Base-by-base conservation (phyloP, 2,329 filamentous ascomycete genomes). In the Cryphonectria naterciae region DNA sequence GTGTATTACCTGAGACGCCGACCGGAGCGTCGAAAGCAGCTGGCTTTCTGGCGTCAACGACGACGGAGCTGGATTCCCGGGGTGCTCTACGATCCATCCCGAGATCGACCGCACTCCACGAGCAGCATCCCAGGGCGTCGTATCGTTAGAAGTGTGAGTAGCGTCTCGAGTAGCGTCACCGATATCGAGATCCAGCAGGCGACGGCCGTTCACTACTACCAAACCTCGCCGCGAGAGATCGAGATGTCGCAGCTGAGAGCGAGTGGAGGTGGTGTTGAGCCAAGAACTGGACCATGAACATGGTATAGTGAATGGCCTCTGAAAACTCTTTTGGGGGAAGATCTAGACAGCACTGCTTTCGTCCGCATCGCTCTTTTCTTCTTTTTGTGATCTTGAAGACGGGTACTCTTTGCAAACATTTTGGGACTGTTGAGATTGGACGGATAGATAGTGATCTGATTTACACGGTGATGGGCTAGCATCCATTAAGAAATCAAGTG, bases 101-200 rank as follows among this genome's bases (percentile, higher is more conserved):
- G 35, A 62, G 35, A 39, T 15, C 2, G 35, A 25, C 25, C 25
- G 19, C 35, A 35, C 19, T 62, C 60, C 10, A 37, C 60, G 19
- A n/a, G n/a, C 60, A 41, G 60, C 19, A 2, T n/a, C 28, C n/a
- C 28, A n/a, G 32, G 58, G 6, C n/a, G 49, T 22, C 22, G 28
- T 2, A 64, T n/a, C 49, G 22, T 49, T 19, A 41, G 32, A 28
- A 67, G 41, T 28, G 22, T 37, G n/a, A 61, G 54, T 39, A 67
- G 65, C 41, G 25, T 22, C 28, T 25, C 65, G 11, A 67, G 65
- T 56, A 67, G 54, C 54, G 43, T 60, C 54, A 49, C 52, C 17
- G 35, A 60, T 11, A 28, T 35, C 15, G 65, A 60, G 54, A 15
- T 60, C 22, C 37, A 46, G 25, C 37, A 60, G 39, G 65, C 52